phyloP scores from a whole-genome alignment of 2,329 filamentous ascomycete species.

The Exophiala dermatitidis region DNA sequence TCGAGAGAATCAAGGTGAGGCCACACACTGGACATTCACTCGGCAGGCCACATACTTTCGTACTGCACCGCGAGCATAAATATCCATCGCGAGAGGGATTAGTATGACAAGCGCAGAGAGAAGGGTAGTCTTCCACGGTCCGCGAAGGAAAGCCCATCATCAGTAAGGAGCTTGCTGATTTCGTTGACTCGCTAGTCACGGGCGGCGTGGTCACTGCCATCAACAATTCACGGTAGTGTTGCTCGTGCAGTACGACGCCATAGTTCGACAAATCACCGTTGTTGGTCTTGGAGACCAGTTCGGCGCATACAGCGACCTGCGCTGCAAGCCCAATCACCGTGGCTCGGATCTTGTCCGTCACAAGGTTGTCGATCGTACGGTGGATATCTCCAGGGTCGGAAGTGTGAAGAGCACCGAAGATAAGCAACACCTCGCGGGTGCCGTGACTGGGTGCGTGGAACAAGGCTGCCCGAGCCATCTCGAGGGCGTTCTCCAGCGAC shows the following conservation, averaged over 20 bases:
- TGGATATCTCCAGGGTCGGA: slow-evolving; percentile 94
- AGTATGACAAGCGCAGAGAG: slow-evolving; percentile 86
- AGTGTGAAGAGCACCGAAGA: slow-evolving; percentile 84
- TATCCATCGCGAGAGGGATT: slow-evolving; percentile 78
- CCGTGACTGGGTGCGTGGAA: slow-evolving; percentile 90
- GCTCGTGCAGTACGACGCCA: slow-evolving; percentile 75
- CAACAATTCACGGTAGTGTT: slow-evolving; percentile 82
- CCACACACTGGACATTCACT: slow-evolving; percentile 87
- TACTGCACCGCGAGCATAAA: slow-evolving; percentile 76
- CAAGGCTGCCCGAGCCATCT: slow-evolving; percentile 88
- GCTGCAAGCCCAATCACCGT: slow-evolving; percentile 85
- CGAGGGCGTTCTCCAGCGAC: slow-evolving; percentile 86
- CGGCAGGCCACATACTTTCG: slow-evolving; percentile 83
- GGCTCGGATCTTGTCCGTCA: slow-evolving; percentile 77
- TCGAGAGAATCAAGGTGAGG: slow-evolving; percentile 87
- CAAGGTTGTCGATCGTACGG: slow-evolving; percentile 71
- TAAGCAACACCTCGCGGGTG: slow-evolving; percentile 82
- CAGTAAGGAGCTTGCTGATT: slow-evolving; percentile 55
- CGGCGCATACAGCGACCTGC: slow-evolving; percentile 83
- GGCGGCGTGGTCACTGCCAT: slow-evolving; percentile 85
- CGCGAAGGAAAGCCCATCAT: slow-evolving; percentile 98
- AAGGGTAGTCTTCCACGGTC: slow-evolving; percentile 62
- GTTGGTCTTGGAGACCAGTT: slow-evolving; percentile 83
- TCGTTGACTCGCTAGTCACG: slow-evolving; percentile 52
- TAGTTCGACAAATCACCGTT: slow-evolving; percentile 65